Evolutionary conservation across 306 rosid genomes (phyloP).

Genomic region (Nissolia schottii): DNA sequence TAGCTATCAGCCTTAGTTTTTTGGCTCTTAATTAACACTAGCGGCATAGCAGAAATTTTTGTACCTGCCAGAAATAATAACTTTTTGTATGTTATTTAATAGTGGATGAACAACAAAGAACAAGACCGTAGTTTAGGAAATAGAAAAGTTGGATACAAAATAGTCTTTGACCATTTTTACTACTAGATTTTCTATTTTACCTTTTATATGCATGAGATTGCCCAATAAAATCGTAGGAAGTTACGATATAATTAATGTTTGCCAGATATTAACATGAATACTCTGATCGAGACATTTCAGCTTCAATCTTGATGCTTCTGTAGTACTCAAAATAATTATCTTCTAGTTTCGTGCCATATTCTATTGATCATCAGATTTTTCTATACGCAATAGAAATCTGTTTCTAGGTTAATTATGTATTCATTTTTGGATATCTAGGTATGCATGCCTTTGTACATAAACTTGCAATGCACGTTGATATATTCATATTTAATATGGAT

Average conservation of each 20-base stretch:
- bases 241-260: neutral
- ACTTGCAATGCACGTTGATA: constrained; percentile 13
- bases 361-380: neutral
- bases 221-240: neutral
- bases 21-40: neutral
- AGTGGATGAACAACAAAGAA: too few species aligned
- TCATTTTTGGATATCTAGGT: neutral
- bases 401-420: neutral
- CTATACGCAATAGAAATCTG: neutral
- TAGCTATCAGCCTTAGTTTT: neutral
- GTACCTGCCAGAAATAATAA: too few species aligned
- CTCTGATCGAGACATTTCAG: constrained; percentile 18
- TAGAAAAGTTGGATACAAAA: too few species aligned
- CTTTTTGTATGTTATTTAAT: too few species aligned
- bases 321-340: neutral
- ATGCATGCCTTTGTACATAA: neutral
- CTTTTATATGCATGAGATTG: neutral
- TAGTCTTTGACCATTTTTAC: neutral
- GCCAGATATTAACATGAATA: constrained; percentile 3
- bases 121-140: too few species aligned
- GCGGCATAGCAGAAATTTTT: too few species aligned
- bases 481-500: neutral
- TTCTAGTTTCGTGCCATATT: neutral
- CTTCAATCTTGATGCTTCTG: neutral
- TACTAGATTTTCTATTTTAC: neutral